Percentiles rank a stretch among this genome's conserved stretches.
Evolutionary conservation across 2,329 filamentous ascomycete genomes (phyloP).

Genomic region (Fusarium musae): DNA sequence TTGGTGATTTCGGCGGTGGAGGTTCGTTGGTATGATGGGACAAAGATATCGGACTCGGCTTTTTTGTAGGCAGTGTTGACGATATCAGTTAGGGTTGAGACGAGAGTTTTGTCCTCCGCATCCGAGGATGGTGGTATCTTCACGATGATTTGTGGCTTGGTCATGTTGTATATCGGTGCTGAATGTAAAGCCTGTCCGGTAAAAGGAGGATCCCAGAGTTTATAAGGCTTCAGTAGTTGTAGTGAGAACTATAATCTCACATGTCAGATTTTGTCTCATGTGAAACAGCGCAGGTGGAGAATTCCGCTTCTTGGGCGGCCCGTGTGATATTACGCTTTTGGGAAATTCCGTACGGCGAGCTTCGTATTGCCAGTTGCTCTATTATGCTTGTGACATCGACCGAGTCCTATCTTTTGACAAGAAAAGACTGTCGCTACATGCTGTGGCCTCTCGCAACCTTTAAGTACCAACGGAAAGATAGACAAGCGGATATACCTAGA

Average conservation of each 20-base stretch:
- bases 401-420: too few relatives aligned
- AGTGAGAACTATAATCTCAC: background rate
- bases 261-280: background rate
- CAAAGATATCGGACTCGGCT: conserved; percentile 44
- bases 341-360: background rate
- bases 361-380: too few relatives aligned
- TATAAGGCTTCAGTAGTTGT: background rate
- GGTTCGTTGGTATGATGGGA: conserved; percentile 44
- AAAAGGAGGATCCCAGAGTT: fast-evolving
- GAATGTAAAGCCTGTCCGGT: fast-evolving
- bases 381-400: too few relatives aligned
- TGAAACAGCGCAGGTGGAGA: background rate
- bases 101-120: conserved; percentile 31
- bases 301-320: background rate
- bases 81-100: conserved; percentile 31
- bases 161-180: background rate
- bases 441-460: too few relatives aligned
- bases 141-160: conserved; percentile 13
- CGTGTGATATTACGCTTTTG: background rate
- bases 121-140: conserved; percentile 30
- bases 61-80: conserved; percentile 45
- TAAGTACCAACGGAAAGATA: too few relatives aligned
- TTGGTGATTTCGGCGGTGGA: conserved; percentile 30
- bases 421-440: too few relatives aligned
- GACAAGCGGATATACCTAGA: too few relatives aligned